Base-by-base conservation (phyloP, 371 early-diverging fungal species). In the Catenaria anguillulae region DNA sequence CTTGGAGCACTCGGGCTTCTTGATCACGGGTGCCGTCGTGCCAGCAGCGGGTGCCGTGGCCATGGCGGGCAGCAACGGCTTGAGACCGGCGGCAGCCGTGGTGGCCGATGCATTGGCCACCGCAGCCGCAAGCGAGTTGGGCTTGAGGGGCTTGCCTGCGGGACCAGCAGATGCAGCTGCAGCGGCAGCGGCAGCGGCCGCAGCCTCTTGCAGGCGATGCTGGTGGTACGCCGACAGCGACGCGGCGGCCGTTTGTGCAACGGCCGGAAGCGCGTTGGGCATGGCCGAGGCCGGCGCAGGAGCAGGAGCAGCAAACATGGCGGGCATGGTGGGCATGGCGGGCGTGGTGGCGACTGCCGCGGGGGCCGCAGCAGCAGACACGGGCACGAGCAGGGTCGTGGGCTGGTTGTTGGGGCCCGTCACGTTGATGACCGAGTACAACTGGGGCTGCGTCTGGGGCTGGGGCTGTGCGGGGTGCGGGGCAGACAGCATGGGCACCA, bases 151-250 rank as follows among this genome's bases (percentile, higher is more conserved):
- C n/a, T n/a, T n/a, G n/a, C n/a, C n/a, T n/a, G n/a, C n/a, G n/a
- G n/a, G n/a, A n/a, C n/a, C n/a, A n/a, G n/a, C n/a, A n/a, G n/a
- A n/a, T n/a, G n/a, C n/a, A n/a, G n/a, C n/a, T n/a, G n/a, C n/a
- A n/a, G 45, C 2, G 45, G 45, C 10, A 43, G 21, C 4, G 45
- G 45, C 19, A 12, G 17, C 45, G 19, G 45, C 4, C 45, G 10
- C 45, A 23, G 12, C 29, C 52, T 24, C 26, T 31, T 50, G 52
- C 52, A 50, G 8, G 12, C 52, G 52, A 23, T 19, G 52, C 52
- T 50, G 52, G 29, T 50, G 52, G 52, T 50, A 50, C 52, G 52
- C 52, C 1, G 52, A 24, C 33, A 50, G 15, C 33, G 52, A 50
- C 52, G 52, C 52, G 13, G 52, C 52, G 29, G 52, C 52, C 52